Base-by-base conservation (phyloP, 441 rosid species). In the Populus hybrid region DNA sequence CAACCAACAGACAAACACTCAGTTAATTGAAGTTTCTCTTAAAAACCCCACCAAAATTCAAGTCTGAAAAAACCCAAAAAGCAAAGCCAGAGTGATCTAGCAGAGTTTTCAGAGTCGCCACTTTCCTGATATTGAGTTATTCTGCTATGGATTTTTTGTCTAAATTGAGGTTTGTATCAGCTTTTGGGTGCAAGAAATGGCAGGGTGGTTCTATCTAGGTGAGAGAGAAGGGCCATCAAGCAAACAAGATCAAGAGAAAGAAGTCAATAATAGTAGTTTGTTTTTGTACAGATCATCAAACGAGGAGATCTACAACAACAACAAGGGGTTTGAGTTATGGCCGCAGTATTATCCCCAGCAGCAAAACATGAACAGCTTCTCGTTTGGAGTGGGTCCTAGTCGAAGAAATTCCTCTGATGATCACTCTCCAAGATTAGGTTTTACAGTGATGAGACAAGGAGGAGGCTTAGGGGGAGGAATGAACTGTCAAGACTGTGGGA, bases 401-500 rank as follows among this genome's bases (percentile, higher is more conserved):
- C 77, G 89, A 76, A 86, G 92, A 80, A 87, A 86, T 67, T 83
- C 79, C 71, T 85, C 89, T 30, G 91, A 88, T 88, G 93, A 87
- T 54, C 61, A 54, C 59, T 83, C 90, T 26, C 73, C 93, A 24
- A 88, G 91, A 87, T 85, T 89, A 73, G 86, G 89, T 67, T 87
- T 86, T 81, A 79, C 87, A 38, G 83, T 78, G 81, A 86, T 83
- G 79, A 92, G 83, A 78, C 88, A 81, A 79, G 79, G 79, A 36
- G 84, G 82, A 59, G 81, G 81, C 4, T 86, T 85, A 66, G 84
- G 83, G 73, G 93, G 92, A 76, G 93, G 90, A 24, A 90, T 91
- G 84, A 95, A 91, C 74, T 95, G 99, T 72, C 98, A 93, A 80
- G 99, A 95, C 76, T 95, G 99, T 76, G 99, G 99, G n/a, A 95